These are phyloP conservation scores for Pythium angustatum DNA, from an alignment of 352 stramenopile species.

Conservation along the genomic window DNA sequence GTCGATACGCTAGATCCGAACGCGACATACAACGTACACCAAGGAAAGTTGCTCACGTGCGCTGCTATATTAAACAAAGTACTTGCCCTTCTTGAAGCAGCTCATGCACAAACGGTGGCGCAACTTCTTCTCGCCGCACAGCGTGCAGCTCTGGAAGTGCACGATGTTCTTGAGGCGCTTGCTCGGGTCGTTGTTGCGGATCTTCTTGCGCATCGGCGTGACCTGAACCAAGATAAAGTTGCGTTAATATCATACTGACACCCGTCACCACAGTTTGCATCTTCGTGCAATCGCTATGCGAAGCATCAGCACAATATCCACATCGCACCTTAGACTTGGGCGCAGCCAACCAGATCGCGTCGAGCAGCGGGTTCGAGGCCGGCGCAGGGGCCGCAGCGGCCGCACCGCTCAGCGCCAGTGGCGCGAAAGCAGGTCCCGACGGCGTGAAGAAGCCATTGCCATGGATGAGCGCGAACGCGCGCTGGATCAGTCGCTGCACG, in stretches of 20 bases:
- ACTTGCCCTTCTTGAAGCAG: slow-evolving; percentile 92
- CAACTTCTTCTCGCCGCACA: slow-evolving; percentile 88
- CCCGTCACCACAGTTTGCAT: too few relatives aligned
- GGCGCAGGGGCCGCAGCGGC: slow-evolving; percentile 30
- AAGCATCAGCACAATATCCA: too few relatives aligned
- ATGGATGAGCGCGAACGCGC: slow-evolving; percentile 55
- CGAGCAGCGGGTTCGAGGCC: slow-evolving; percentile 56
- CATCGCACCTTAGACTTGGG: slow-evolving; percentile 85
- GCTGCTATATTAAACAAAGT: slow-evolving; percentile 72
- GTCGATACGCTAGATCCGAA: too few relatives aligned
- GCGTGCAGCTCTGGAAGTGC: slow-evolving; percentile 83
- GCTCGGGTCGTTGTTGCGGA: slow-evolving; percentile 85
- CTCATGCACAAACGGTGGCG: slow-evolving; percentile 89
- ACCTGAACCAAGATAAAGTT: slow-evolving; percentile 45
- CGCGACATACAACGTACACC: background rate
- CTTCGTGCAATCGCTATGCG: too few relatives aligned
- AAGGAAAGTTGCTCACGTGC: slow-evolving; percentile 9
- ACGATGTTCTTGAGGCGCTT: slow-evolving; percentile 91
- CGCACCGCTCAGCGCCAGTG: slow-evolving; percentile 38
- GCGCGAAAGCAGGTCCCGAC: slow-evolving; percentile 33
- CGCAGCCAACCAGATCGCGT: slow-evolving; percentile 79
- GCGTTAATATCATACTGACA: too few relatives aligned
- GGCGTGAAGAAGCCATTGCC: slow-evolving; percentile 53
- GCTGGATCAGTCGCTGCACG: slow-evolving; percentile 72
- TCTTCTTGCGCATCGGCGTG: slow-evolving; percentile 84